Evolutionary conservation across 31 red algal species (phyloP), one percentile per base, ranked within the genome.

Genomic region (Bonnemaisonia californica): DNA sequence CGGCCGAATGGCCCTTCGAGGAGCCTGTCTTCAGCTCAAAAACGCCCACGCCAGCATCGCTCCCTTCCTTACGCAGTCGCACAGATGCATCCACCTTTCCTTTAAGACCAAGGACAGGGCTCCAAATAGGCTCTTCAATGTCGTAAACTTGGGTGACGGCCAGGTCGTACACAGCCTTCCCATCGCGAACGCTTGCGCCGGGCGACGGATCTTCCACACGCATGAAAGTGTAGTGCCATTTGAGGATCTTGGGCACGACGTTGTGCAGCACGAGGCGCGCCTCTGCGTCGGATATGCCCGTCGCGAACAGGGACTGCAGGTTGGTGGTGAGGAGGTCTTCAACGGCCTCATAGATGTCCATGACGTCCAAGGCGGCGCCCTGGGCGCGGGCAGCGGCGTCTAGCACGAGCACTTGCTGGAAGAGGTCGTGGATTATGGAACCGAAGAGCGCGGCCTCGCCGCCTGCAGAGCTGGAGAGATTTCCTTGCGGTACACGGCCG

Each of bases 81-180:
- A 92, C 89, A 54, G 87, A 85, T n/a, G 88, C 93, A 45, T 96
- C 93, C 21, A 96, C 80, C 54, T 86, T 95, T 12, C 95, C 95
- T 36, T 98, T 98, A 2, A 98, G 72, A 23, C 95, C 95, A 62
- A 93, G 79, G 34, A 94, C 58, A 2, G 95, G 95, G 34, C 89
- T 93, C 95, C 95, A 98, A 0, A 98, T 76, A 59, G 77, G 71
- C 41, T 98, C 95, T 61, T 98, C 95, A 18, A 98, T 85, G 41
- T 83, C 86, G 29, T 71, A 60, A 28, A 94, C 87, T 8, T 85
- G 64, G 12, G 74, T 71, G 29, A 97, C 76, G 29, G 38, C 51
- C n/a, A 89, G 62, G 54, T 66, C 39, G 33, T 54, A 73, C 29
- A 39, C 58, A 16, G 62, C 47, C 36, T 74, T 71, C 33, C 63